Conservation (phyloP, 2,329 filamentous ascomycete species). For the Apiospora koreana region DNA sequence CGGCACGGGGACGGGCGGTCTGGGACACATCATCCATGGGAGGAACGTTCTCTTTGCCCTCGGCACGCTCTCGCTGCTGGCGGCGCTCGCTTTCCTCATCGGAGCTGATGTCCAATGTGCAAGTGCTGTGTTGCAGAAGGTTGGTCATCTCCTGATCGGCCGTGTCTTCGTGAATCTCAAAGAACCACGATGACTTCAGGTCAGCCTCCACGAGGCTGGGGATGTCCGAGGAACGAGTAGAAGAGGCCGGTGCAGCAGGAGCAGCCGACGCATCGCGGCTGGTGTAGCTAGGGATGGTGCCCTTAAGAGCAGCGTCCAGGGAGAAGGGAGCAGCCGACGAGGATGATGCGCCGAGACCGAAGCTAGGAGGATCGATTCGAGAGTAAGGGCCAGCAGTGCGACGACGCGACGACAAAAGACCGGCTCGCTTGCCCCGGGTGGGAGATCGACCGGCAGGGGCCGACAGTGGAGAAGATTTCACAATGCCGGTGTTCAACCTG, state of each 20-base stretch:
- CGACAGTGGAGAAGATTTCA: conserved; percentile 56
- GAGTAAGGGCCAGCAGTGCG: conserved; percentile 63
- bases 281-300: conserved; percentile 67
- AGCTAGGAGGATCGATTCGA: conserved; percentile 71
- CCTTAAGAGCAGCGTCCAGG: conserved; percentile 79
- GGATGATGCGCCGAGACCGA: conserved; percentile 41
- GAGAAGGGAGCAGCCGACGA: conserved; percentile 69
- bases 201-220: conserved; percentile 44
- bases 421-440: conserved; percentile 67
- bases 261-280: conserved; percentile 37
- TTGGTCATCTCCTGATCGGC: conserved; percentile 90
- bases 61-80: conserved; percentile 50
- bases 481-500: conserved; percentile 44
- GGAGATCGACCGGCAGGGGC: conserved; percentile 83
- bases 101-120: conserved; percentile 83
- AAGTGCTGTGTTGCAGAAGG: conserved; percentile 86
- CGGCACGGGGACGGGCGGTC: conserved; percentile 42
- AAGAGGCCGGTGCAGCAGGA: conserved; percentile 10
- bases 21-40: conserved; percentile 67
- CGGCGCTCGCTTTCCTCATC: conserved; percentile 74
- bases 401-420: conserved; percentile 69
- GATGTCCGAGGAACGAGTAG: conserved; percentile 30
- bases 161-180: conserved; percentile 92
- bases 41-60: conserved; percentile 90
- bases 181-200: conserved; percentile 75